Conservation (phyloP, 1,139 yeast genomes). For the Kluyveromyces sp. region DNA sequence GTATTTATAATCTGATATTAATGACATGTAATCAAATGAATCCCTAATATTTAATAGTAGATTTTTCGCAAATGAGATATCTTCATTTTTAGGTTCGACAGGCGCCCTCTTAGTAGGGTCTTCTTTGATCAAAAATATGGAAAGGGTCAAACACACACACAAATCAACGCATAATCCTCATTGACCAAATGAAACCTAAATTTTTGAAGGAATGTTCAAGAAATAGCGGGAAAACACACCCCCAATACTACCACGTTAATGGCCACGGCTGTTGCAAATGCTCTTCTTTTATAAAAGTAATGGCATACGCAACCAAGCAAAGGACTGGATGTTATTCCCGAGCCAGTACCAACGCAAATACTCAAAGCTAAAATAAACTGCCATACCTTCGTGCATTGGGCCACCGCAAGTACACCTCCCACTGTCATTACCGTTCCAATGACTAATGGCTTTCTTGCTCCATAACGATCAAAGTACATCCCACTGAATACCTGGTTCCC, state of each 20-base stretch:
- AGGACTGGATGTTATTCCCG: slow-evolving; percentile 52
- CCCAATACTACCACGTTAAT: slow-evolving; percentile 62
- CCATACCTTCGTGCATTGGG: slow-evolving; percentile 43
- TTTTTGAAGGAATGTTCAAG: slow-evolving; percentile 40
- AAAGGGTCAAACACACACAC: slow-evolving; percentile 32
- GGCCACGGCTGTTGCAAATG: slow-evolving; percentile 53
- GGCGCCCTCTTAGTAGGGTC: slow-evolving; percentile 7
- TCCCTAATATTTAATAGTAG: slow-evolving; percentile 3
- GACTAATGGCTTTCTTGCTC: slow-evolving; percentile 42
- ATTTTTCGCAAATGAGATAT: background rate
- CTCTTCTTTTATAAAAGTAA: slow-evolving; percentile 52
- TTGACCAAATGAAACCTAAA: slow-evolving; percentile 57
- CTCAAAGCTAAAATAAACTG: slow-evolving; percentile 58
- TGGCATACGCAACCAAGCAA: slow-evolving; percentile 53
- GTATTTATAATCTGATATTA: slow-evolving; percentile 17
- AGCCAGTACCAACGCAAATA: slow-evolving; percentile 48
- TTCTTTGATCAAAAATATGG: slow-evolving; percentile 39
- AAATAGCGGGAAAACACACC: slow-evolving; percentile 58
- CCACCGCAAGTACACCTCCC: slow-evolving; percentile 45
- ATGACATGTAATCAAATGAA: slow-evolving; percentile 22
- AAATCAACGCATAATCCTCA: slow-evolving; percentile 48
- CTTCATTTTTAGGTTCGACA: background rate
- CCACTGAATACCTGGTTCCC: slow-evolving; percentile 57
- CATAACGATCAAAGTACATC: slow-evolving; percentile 50
- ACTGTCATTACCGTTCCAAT: slow-evolving; percentile 34